These are phyloP conservation scores for Pseudocercospora vitis DNA, from an alignment of 2,329 filamentous ascomycete species.

Conservation along the genomic window DNA sequence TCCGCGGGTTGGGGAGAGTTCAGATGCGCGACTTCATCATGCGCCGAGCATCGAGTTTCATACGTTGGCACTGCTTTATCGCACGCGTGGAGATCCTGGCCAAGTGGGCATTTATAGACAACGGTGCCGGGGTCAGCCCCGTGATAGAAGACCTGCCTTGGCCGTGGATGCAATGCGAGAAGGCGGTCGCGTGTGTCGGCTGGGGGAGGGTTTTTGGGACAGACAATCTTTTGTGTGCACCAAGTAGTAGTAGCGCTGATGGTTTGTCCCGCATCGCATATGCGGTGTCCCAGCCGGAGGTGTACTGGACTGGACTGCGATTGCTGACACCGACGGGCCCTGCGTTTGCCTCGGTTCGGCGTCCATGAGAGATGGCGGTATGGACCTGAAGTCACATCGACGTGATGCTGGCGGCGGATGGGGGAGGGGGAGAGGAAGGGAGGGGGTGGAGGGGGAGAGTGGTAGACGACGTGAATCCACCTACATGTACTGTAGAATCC, in stretches of 20 bases:
- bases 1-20: not conserved
- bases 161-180: slow-evolving; percentile 1
- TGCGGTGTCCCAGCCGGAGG: not conserved
- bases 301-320: too few species aligned
- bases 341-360: too few species aligned
- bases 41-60: not conserved
- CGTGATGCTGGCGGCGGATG: not conserved
- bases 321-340: too few species aligned
- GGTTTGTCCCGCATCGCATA: slow-evolving; percentile 2
- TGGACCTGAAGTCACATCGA: too few species aligned
- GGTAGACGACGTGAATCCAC: too few species aligned
- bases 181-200: too few species aligned
- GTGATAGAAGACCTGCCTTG: not conserved
- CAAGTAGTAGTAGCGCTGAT: not conserved
- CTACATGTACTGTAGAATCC: too few species aligned
- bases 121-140: not conserved
- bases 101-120: slow-evolving; percentile 3
- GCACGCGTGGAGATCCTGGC: slow-evolving; percentile 1
- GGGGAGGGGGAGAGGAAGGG: not conserved
- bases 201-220: too few species aligned
- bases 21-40: not conserved
- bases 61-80: not conserved
- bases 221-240: slow-evolving; percentile 3
- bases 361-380: too few species aligned
- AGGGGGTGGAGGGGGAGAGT: too few species aligned